phyloP scores from a whole-genome alignment of 2,329 filamentous ascomycete genomes.

The Periconia digitata region DNA sequence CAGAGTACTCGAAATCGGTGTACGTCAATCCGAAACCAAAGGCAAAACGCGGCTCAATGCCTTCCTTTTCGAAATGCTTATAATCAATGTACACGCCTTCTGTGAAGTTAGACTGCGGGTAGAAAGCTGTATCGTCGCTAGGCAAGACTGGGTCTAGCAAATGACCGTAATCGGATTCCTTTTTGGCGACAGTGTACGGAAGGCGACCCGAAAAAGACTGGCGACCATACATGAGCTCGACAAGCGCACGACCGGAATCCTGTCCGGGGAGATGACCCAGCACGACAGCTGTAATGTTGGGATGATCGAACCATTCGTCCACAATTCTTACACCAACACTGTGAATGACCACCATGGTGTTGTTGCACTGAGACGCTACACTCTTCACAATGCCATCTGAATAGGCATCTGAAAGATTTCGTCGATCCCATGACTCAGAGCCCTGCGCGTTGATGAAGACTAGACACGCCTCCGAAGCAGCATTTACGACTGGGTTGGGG shows the following conservation, averaged over 20 bases:
- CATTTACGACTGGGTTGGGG: slow-evolving; percentile 15
- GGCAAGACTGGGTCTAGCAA: slow-evolving; percentile 46
- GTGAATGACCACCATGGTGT: slow-evolving; percentile 50
- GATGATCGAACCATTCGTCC: slow-evolving; percentile 71
- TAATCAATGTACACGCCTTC: slow-evolving; percentile 83
- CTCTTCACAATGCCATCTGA: slow-evolving; percentile 39
- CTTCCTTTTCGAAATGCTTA: slow-evolving; percentile 68
- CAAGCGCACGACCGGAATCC: slow-evolving; percentile 74
- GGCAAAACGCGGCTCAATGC: slow-evolving; percentile 70
- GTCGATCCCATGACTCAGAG: slow-evolving; percentile 12
- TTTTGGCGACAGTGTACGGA: slow-evolving; percentile 75
- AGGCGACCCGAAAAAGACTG: slow-evolving; percentile 72
- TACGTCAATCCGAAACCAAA: slow-evolving; percentile 78
- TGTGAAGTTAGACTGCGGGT: slow-evolving; percentile 69
- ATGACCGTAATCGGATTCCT: slow-evolving; percentile 66
- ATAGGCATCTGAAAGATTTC: slow-evolving; percentile 6
- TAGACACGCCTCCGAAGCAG: slow-evolving; percentile 16
- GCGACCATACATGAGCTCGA: slow-evolving; percentile 75
- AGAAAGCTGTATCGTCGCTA: slow-evolving; percentile 53
- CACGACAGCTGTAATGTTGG: slow-evolving; percentile 78
- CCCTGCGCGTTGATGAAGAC: slow-evolving; percentile 21
- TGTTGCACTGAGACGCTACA: slow-evolving; percentile 48
- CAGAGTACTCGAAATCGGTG: slow-evolving; percentile 72
- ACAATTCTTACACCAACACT: slow-evolving; percentile 69
- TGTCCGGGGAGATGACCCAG: slow-evolving; percentile 81